Evolutionary conservation across 2,329 filamentous ascomycete genomes (phyloP).

Genomic region (Calonectria hongkongensis): DNA sequence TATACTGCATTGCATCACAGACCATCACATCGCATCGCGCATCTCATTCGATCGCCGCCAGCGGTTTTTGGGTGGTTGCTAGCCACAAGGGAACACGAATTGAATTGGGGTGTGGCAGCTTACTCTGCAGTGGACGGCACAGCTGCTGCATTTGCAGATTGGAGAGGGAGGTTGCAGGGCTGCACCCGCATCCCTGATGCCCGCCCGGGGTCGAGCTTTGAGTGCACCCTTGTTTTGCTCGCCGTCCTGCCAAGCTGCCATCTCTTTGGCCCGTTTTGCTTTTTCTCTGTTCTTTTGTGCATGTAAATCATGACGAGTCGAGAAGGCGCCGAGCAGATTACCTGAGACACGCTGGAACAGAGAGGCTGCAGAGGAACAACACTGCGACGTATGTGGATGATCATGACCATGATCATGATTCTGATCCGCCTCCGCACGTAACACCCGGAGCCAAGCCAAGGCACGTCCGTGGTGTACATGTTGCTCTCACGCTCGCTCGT

Average conservation of each 20-base stretch:
- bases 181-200: constrained; percentile 23
- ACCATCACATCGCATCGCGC: constrained; percentile 13
- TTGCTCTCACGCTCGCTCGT: background rate
- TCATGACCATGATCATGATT: background rate
- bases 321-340: constrained; percentile 24
- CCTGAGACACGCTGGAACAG: constrained; percentile 8
- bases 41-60: constrained; percentile 15
- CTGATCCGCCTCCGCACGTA: constrained; percentile 19
- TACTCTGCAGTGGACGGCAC: constrained; percentile 7
- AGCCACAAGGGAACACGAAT: background rate
- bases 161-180: constrained; percentile 3
- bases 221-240: constrained; percentile 3
- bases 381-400: background rate
- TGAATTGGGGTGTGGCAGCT: constrained; percentile 11
- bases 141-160: constrained; percentile 19
- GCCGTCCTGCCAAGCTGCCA: background rate
- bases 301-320: constrained; percentile 27
- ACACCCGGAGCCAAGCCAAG: constrained; percentile 11
- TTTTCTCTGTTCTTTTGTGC: constrained; percentile 13
- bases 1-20: constrained; percentile 2
- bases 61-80: constrained; percentile 2
- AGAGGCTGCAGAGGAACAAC: background rate
- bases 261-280: constrained; percentile 5
- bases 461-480: too few relatives aligned
- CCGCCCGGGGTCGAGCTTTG: constrained; percentile 19